These are phyloP conservation scores for Silybum marianum DNA, from an alignment of 129 eudicot genomes.

Conservation along the genomic window DNA sequence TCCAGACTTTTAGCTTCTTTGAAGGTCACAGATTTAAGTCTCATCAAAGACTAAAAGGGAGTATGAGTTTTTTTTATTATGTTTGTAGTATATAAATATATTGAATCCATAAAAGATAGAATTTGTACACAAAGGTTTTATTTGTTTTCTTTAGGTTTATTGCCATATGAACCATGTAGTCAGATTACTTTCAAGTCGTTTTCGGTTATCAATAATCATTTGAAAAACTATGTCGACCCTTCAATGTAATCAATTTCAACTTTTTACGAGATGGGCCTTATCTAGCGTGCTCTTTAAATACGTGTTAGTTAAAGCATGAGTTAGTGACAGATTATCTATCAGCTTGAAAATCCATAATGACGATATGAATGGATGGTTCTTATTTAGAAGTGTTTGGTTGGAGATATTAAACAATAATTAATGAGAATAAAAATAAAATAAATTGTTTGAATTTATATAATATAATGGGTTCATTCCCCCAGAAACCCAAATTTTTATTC, in stretches of 20 bases:
- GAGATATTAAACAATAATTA: no score
- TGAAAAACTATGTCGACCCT: background rate
- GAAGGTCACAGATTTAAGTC: no score
- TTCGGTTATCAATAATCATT: background rate
- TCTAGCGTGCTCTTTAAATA: background rate
- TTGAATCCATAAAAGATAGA: no score
- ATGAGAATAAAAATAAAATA: no score
- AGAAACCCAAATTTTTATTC: no score
- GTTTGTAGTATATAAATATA: no score
- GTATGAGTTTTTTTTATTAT: no score
- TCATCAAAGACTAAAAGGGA: no score
- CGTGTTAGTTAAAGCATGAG: background rate
- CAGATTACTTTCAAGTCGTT: background rate
- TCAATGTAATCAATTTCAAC: background rate
- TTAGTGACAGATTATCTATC: background rate
- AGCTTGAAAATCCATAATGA: background rate
- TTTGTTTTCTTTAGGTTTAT: background rate
- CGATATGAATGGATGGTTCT: background rate
- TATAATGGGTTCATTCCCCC: no score
- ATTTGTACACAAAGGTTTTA: background rate
- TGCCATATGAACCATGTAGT: background rate
- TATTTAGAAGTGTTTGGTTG: no score
- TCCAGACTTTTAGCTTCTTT: no score
- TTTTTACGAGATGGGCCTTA: background rate
- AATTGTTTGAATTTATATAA: no score